phyloP scores from a whole-genome alignment of 2,329 filamentous ascomycete genomes.

The Xylaria multiplex region DNA sequence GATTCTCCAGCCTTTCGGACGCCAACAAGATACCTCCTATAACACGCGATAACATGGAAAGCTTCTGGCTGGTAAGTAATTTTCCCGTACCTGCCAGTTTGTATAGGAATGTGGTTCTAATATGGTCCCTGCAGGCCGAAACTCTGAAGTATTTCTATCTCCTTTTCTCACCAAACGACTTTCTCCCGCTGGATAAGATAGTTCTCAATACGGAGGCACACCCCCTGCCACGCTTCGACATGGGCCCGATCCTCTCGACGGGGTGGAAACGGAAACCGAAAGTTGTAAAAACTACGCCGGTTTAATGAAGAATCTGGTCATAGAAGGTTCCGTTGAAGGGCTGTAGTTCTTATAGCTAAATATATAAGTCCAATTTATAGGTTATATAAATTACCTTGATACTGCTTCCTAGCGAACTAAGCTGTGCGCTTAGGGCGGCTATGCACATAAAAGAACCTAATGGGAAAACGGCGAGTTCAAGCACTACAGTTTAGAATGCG shows the following conservation, averaged over 20 bases:
- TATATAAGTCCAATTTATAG: no score
- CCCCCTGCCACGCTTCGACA: slow-evolving; percentile 85
- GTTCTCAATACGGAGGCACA: slow-evolving; percentile 98
- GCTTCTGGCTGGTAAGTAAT: slow-evolving; percentile 88
- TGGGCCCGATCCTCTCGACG: slow-evolving; percentile 79
- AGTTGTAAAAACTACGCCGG: slow-evolving; percentile 49
- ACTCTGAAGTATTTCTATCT: slow-evolving; percentile 98
- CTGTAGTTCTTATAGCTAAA: not conserved
- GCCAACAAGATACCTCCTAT: slow-evolving; percentile 77
- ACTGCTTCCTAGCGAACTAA: no score
- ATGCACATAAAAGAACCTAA: no score
- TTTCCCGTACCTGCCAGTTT: not conserved
- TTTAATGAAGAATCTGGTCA: not conserved
- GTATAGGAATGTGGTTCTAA: slow-evolving; percentile 17
- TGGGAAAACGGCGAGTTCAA: no score
- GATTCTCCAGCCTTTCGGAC: slow-evolving; percentile 83
- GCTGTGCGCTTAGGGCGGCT: no score
- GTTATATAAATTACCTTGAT: no score
- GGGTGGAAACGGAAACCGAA: slow-evolving; percentile 81
- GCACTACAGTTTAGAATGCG: no score
- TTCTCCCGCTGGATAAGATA: slow-evolving; percentile 85
- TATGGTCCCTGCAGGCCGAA: slow-evolving; percentile 72
- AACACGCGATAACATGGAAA: slow-evolving; percentile 93
- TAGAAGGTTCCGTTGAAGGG: not conserved
- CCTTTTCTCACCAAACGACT: slow-evolving; percentile 83